Conservation (phyloP, 176 grass and related monocot species). For the Ananas comosus region DNA sequence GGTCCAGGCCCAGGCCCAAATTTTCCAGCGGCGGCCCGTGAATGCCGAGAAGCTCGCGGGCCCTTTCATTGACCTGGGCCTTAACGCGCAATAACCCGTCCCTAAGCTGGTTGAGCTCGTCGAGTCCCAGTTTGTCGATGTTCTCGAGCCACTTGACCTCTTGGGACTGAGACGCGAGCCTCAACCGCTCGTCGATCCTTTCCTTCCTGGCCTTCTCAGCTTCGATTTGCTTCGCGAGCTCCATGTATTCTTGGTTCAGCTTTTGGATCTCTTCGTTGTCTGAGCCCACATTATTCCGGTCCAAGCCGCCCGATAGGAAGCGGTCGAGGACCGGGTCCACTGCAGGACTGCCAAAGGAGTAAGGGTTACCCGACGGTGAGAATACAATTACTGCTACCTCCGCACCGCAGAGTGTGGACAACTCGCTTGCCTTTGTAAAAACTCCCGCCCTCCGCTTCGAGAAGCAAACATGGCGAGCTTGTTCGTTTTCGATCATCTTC, state of each 20-base stretch:
- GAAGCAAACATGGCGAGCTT: constrained; percentile 28
- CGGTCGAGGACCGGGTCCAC: constrained; percentile 13
- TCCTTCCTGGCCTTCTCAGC: constrained; percentile 1
- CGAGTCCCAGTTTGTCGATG: constrained; percentile 11
- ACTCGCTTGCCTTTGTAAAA: constrained; percentile 24
- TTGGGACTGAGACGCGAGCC: background rate
- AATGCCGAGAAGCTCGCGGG: background rate
- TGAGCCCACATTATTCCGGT: background rate
- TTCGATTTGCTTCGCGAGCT: constrained; percentile 7
- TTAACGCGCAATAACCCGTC: constrained; percentile 6
- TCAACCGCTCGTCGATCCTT: constrained; percentile 3
- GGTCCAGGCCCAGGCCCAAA: background rate
- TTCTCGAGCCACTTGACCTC: constrained; percentile 5
- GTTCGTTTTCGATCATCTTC: constrained; percentile 24
- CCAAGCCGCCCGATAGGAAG: constrained; percentile 3
- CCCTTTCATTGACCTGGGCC: constrained; percentile 6
- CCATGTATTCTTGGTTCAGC: constrained; percentile 25
- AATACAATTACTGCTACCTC: constrained; percentile 15
- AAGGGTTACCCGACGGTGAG: constrained; percentile 25
- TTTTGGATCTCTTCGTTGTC: background rate
- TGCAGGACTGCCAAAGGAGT: constrained; percentile 22
- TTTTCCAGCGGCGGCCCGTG: background rate
- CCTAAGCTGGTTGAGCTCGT: constrained; percentile 25
- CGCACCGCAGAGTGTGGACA: constrained; percentile 31
- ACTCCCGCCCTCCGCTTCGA: constrained; percentile 21